phyloP scores from a whole-genome alignment of 2,329 filamentous ascomycete genomes.

The Fusarium anthophilum region DNA sequence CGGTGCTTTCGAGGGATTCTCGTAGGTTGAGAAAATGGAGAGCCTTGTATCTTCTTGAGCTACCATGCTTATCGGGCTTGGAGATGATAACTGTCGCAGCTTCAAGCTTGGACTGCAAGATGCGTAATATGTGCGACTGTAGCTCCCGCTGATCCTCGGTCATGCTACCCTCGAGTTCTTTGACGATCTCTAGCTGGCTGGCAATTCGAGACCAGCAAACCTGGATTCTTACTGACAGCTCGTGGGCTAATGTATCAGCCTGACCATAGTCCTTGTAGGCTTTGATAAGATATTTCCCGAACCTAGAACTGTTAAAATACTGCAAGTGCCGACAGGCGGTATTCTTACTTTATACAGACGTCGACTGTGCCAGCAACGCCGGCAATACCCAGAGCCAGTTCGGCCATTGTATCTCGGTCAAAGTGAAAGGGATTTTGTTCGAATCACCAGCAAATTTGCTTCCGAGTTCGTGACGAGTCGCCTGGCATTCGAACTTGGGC shows the following conservation, averaged over 20 bases:
- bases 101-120: neutral
- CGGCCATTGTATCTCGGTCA: neutral
- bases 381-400: neutral
- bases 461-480: neutral
- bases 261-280: neutral
- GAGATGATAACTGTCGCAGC: neutral
- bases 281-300: neutral
- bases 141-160: neutral
- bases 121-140: neutral
- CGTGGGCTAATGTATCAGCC: neutral
- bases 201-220: neutral
- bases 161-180: neutral
- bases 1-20: neutral
- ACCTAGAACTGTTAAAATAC: neutral
- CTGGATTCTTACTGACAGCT: neutral
- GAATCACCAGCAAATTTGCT: neutral
- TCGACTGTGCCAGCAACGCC: neutral
- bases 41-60: neutral
- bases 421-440: rapidly evolving
- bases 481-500: neutral
- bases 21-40: neutral
- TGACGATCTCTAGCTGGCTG: neutral
- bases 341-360: neutral
- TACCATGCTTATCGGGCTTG: neutral
- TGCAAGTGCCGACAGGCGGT: too few species aligned